Conservation (phyloP, 257 asterid genomes). For the Solanum clarkiae region DNA sequence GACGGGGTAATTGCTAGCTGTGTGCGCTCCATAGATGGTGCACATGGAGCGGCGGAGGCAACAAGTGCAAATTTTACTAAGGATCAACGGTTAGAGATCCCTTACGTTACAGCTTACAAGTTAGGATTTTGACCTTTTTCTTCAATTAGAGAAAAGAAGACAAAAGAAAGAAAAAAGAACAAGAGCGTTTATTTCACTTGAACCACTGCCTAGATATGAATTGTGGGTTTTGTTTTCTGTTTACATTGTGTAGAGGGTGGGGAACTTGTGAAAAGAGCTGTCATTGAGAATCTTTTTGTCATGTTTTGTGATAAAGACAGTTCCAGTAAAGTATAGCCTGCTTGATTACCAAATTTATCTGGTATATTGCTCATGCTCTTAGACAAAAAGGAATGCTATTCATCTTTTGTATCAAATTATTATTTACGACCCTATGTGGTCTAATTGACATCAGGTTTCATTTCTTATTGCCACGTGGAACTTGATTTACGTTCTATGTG, state of each 20-base stretch:
- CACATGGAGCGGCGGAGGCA: slow-evolving; percentile 75
- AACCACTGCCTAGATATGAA: neutral
- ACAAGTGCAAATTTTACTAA: slow-evolving; percentile 67
- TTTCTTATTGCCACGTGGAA: neutral
- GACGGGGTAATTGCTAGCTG: slow-evolving; percentile 75
- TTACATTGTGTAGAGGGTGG: neutral
- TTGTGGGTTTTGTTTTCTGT: neutral
- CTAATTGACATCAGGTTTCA: neutral
- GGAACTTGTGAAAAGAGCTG: neutral
- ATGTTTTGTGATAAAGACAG: neutral
- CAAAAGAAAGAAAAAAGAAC: neutral
- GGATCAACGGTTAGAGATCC: slow-evolving; percentile 49
- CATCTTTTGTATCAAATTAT: neutral
- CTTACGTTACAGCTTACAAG: neutral
- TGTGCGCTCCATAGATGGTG: slow-evolving; percentile 49
- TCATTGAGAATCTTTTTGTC: neutral
- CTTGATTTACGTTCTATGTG: neutral
- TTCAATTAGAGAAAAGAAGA: neutral
- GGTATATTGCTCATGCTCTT: neutral
- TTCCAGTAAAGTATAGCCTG: neutral
- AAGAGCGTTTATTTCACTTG: neutral
- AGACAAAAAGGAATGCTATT: neutral
- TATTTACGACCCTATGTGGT: neutral
- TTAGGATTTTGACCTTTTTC: neutral
- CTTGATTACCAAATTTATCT: neutral